phyloP scores from a whole-genome alignment of 2,329 filamentous ascomycete genomes.

The Xylogone sp. region DNA sequence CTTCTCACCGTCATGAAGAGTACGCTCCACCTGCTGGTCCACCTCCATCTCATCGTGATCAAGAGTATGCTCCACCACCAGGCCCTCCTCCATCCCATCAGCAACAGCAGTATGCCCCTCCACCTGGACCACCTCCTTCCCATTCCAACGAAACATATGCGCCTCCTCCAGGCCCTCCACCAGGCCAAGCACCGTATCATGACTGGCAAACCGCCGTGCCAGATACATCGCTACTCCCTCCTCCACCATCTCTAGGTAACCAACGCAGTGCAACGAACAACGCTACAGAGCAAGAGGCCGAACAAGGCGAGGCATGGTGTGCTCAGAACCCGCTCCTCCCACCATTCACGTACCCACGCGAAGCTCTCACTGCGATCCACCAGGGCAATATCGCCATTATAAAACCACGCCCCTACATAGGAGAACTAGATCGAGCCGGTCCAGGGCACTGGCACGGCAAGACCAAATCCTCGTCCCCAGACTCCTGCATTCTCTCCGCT shows the following conservation, averaged over 20 bases:
- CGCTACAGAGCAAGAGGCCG: conserved; percentile 59
- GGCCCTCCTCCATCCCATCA: conserved; percentile 16
- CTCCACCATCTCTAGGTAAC: conserved; percentile 65
- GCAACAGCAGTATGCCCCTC: conserved; percentile 12
- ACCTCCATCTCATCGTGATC: conserved; percentile 18
- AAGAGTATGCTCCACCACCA: conserved; percentile 10
- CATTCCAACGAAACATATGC: conserved; percentile 24
- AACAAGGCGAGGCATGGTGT: conserved; percentile 65
- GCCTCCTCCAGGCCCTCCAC: conserved; percentile 35
- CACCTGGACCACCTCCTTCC: conserved; percentile 17
- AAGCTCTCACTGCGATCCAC: conserved; percentile 43
- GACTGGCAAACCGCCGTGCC: conserved; percentile 70
- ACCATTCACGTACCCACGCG: conserved; percentile 46
- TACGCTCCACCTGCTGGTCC: conserved; percentile 28
- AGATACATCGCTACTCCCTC: conserved; percentile 68
- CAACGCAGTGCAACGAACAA: conserved; percentile 67
- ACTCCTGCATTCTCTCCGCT: conserved; percentile 63
- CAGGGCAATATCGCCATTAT: conserved; percentile 52
- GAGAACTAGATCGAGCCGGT: conserved; percentile 39
- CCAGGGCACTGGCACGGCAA: conserved; percentile 50
- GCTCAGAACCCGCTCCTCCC: conserved; percentile 51
- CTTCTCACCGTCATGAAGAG: conserved; percentile 10
- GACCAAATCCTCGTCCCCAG: conserved; percentile 42
- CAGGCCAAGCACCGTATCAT: conserved; percentile 41
- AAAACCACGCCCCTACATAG: conserved; percentile 44